Base-by-base conservation (phyloP, 805 yeast genomes). In the Groenewaldozyma salmanticensis region DNA sequence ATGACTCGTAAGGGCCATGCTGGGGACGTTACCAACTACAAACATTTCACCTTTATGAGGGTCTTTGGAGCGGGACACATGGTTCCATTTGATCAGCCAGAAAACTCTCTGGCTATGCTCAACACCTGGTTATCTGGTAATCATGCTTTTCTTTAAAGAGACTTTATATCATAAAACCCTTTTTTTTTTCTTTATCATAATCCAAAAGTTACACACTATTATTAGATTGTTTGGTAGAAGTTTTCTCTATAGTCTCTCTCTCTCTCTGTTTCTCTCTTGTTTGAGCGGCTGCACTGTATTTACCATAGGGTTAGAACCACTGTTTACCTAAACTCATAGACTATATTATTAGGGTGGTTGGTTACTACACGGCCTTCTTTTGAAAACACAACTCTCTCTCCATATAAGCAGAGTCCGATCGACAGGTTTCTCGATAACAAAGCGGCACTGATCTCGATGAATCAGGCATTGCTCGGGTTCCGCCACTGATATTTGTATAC, bases 51-150 rank as follows among this genome's bases (percentile, higher is more conserved):
- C 3, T 86, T 81, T 63, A 68, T 85, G 54, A 73, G 94, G 58
- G 71, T 86, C 32, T 81, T 61, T 50, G 82, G 77, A 48, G 95
- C 90, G 31, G 95, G 95, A 7, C 96, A 86, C 61, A 82, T 86
- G 95, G 94, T 85, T 50, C 95, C 95, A 17, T 78, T 68, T 21
- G 47, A 87, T 62, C 87, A 81, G 65, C 94, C 95, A 17, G 75
- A 71, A 50, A 69, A 70, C 56, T 66, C 94, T 2, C 67, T 81
- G 49, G 85, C 74, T 42, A 78, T 87, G 85, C 73, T 87, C 48
- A 81, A 84, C 66, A 71, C 79, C 57, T 88, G 96, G 96, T 63
- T 84, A 49, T 94, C 95, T 22, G 80, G 70, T 52, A 90, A 86
- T 61, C 90, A 84, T 42, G 39, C 37, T 15, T 27, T 44, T 16